A percentile compares a stretch with the other conserved stretches of the same genome.
Evolutionary conservation across 805 yeast genomes (phyloP).

Genomic region (Maudiozyma pseudohumilis): DNA sequence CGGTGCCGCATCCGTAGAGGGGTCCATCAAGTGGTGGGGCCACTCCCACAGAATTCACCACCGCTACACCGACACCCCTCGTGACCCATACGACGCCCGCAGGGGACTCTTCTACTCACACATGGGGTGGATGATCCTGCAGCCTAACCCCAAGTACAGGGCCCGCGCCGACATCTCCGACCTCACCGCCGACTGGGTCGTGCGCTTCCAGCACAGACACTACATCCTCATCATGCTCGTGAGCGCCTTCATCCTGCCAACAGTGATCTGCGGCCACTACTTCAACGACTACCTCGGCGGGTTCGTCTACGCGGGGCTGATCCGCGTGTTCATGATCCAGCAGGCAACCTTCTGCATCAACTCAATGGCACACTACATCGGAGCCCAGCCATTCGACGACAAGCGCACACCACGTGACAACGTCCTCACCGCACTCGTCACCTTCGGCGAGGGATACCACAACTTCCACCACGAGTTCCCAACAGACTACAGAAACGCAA

Average conservation of each 20-base stretch:
- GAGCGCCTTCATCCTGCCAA: conserved; percentile 55
- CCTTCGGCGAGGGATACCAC: conserved; percentile 85
- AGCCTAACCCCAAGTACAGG: conserved; percentile 72
- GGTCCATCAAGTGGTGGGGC: conserved; percentile 85
- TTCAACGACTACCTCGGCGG: conserved; percentile 65
- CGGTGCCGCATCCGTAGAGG: conserved; percentile 78
- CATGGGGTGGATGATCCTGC: conserved; percentile 76
- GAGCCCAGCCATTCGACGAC: conserved; percentile 78
- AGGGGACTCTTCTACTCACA: conserved; percentile 77
- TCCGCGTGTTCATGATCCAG: conserved; percentile 61
- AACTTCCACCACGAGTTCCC: conserved; percentile 90
- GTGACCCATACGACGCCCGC: conserved; percentile 85
- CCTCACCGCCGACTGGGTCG: conserved; percentile 69
- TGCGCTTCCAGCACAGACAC: conserved; percentile 73
- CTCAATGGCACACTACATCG: conserved; percentile 80
- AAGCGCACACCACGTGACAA: conserved; percentile 83
- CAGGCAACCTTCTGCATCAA: conserved; percentile 83
- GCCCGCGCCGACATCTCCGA: conserved; percentile 79
- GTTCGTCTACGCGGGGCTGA: conserved; percentile 62
- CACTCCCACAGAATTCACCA: conserved; percentile 81
- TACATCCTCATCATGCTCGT: conserved; percentile 52
- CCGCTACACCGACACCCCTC: conserved; percentile 70
- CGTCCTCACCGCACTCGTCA: conserved; percentile 67
- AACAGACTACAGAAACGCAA: conserved; percentile 78
- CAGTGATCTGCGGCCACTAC: conserved; percentile 42